Evolutionary conservation across 2,329 filamentous ascomycete species (phyloP).

Genomic region (Cryphonectria naterciae): DNA sequence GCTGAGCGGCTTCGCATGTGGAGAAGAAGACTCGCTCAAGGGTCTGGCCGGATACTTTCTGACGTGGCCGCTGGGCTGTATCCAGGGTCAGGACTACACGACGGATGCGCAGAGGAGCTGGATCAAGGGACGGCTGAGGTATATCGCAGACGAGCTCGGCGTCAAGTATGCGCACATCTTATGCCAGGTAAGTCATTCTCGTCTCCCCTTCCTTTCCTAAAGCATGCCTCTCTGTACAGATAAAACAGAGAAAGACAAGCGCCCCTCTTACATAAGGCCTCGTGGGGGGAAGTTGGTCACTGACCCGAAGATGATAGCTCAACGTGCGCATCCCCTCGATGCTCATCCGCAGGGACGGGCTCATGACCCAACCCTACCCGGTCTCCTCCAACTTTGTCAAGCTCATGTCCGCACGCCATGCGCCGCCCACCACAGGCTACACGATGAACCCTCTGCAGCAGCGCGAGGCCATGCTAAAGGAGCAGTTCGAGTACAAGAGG

Average conservation of each 20-base stretch:
- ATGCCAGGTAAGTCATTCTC: constrained; percentile 46
- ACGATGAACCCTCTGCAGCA: constrained; percentile 51
- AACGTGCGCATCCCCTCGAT: constrained; percentile 64
- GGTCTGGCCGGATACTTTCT: constrained; percentile 62
- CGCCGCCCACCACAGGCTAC: constrained; percentile 42
- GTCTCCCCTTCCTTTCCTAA: neutral
- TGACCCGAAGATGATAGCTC: constrained; percentile 43
- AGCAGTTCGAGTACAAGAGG: constrained; percentile 48
- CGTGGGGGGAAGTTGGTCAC: neutral
- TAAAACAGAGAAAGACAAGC: too few relatives aligned
- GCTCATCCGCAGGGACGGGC: constrained; percentile 59
- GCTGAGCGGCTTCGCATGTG: constrained; percentile 53
- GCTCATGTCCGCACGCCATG: constrained; percentile 45
- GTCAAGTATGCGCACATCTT: constrained; percentile 62
- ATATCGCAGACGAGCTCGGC: constrained; percentile 60
- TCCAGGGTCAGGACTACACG: constrained; percentile 60
- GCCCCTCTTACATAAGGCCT: neutral
- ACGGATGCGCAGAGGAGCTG: constrained; percentile 63
- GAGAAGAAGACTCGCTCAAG: constrained; percentile 54
- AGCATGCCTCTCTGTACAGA: neutral
- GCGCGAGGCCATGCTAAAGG: constrained; percentile 51
- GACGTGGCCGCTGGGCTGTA: constrained; percentile 61
- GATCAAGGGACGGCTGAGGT: constrained; percentile 56
- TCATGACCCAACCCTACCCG: constrained; percentile 51
- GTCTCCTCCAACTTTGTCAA: constrained; percentile 50